Evolutionary conservation across 1,139 yeast genomes (phyloP).

Genomic region (Sugiyamaella neomexicana): DNA sequence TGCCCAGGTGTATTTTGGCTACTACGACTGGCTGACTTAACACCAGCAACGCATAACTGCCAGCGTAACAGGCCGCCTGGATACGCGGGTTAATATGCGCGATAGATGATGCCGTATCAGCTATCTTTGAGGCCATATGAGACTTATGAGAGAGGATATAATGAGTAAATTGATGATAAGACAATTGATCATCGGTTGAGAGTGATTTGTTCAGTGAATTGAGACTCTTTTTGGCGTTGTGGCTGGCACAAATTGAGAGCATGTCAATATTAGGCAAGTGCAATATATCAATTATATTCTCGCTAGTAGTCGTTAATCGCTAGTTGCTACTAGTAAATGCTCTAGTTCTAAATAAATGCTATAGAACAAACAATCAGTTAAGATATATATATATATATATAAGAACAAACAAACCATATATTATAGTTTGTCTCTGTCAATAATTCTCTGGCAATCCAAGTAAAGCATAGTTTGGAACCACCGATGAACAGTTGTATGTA

Average conservation of each 20-base stretch:
- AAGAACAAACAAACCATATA: constrained; percentile 1
- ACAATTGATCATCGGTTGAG: not conserved
- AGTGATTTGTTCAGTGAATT: not conserved
- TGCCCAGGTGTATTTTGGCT: too few species aligned
- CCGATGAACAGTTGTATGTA: constrained; percentile 32
- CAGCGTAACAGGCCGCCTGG: too few species aligned
- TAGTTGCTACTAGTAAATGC: constrained; percentile 1
- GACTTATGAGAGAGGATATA: too few species aligned
- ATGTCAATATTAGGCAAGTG: not conserved
- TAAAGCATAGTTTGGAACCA: constrained; percentile 33
- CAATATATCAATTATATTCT: not conserved
- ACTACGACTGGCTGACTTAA: too few species aligned
- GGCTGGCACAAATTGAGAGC: too few species aligned
- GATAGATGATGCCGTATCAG: too few species aligned
- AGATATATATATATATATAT: not conserved
- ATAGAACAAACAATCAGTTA: not conserved
- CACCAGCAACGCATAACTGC: too few species aligned
- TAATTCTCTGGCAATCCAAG: constrained; percentile 37
- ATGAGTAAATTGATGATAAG: too few species aligned
- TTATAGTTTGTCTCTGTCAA: not conserved
- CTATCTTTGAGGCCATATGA: too few species aligned
- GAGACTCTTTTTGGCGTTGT: not conserved
- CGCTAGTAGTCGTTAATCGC: not conserved
- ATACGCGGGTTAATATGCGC: too few species aligned
- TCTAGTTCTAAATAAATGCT: constrained; percentile 3